Evolutionary conservation across 768 basidiomycete genomes (phyloP), one percentile per base, ranked within the genome.

Genomic region (Cystobasidium tubakii): DNA sequence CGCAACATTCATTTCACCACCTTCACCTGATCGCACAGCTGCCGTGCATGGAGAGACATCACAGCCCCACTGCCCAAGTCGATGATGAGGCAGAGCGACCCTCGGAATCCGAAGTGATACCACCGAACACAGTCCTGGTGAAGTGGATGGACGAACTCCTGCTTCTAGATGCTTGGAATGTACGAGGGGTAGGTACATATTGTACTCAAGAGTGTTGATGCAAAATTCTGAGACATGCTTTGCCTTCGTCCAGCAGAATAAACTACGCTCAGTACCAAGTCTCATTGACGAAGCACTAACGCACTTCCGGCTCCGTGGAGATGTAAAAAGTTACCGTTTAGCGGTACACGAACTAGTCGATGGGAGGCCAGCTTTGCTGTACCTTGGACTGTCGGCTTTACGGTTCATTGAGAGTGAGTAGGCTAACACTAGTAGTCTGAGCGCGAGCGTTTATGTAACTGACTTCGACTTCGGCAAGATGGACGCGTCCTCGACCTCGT

Each of bases 81-180:
- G 27, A 31, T 3, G 27, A 12, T 6, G 57, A 60, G 29, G 4
- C 23, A 12, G 57, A 29, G 6, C 12, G 13, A 31, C 4, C 23
- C 13, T 60, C 57, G 4, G 33, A 34, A 6, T 6, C 17, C 17
- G 57, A 13, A 29, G 2, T 23, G 23, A 34, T 25, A 25, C 69
- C 69, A 10, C 69, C 69, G 15, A 25, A 71, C 21, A 71, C 69
- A 4, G 29, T 71, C 10, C 69, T 71, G 21, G 54, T 71, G 1
- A 12, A 54, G 29, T 71, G 69, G 69, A 29, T 10, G n/a, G 54
- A 60, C 27, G 69, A 71, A 34, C 55, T 71, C 6, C 55, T 71
- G 17, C 69, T 71, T 4, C 54, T 71, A 9, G 69, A 71, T 71
- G 69, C 69, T 15, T 71, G 69, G 69, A 55, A 71, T 57, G n/a